phyloP scores from a whole-genome alignment of 2,329 filamentous ascomycete species.

The Colletotrichum sp. region DNA sequence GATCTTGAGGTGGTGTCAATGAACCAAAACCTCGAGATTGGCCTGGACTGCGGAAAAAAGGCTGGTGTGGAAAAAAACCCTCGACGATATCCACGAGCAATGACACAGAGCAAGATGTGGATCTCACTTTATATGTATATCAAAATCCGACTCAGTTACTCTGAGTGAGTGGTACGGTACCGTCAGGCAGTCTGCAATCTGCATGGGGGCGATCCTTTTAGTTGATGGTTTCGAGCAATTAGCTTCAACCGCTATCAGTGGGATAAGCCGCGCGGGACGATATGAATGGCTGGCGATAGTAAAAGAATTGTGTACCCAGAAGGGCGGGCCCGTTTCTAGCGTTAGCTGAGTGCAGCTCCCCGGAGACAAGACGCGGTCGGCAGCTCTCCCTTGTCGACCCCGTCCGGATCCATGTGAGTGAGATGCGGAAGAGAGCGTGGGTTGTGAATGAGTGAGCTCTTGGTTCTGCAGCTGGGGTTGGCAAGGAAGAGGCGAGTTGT shows the following conservation, averaged over 20 bases:
- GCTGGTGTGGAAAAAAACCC: not conserved
- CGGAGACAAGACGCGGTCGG: not conserved
- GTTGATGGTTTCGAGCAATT: conserved; percentile 20
- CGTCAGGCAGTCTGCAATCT: not conserved
- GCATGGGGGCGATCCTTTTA: conserved; percentile 17
- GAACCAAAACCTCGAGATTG: not conserved
- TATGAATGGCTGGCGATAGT: conserved; percentile 21
- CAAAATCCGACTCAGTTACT: not conserved
- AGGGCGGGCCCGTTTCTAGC: not conserved
- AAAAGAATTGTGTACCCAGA: not conserved
- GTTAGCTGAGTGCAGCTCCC: not conserved
- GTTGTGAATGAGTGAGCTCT: not conserved
- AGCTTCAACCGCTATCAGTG: conserved; percentile 8
- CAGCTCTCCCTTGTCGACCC: not conserved
- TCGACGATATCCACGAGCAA: not conserved
- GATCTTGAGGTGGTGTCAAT: not conserved
- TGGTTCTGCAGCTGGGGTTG: not conserved
- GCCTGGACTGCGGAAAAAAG: not conserved
- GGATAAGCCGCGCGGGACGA: conserved; percentile 15
- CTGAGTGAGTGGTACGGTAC: not conserved
- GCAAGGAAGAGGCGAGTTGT: not conserved
- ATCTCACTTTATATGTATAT: not conserved
- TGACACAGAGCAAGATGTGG: not conserved
- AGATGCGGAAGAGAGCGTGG: not conserved
- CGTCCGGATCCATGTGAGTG: not conserved